phyloP scores from a whole-genome alignment of 208 protist genomes.

The Blechomonas ayalai region DNA sequence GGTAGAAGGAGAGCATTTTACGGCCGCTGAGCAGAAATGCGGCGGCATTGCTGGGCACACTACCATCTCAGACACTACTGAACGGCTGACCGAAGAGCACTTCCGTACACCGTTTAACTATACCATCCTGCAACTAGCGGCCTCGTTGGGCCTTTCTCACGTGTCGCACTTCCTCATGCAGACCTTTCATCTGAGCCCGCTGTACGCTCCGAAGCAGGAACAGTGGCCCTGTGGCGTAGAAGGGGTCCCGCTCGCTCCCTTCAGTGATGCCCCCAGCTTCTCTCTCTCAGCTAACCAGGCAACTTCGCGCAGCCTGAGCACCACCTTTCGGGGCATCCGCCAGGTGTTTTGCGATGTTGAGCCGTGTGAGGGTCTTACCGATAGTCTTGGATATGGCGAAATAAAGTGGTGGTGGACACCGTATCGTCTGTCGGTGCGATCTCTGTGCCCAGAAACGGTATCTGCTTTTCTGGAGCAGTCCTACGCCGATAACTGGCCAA shows the following conservation, averaged over 20 bases:
- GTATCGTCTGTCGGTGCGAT: slow-evolving; percentile 42
- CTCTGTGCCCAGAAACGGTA: slow-evolving; percentile 3
- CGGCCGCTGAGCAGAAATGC: not conserved
- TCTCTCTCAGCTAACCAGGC: not conserved
- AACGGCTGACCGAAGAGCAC: slow-evolving; percentile 25
- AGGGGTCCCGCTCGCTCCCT: not conserved
- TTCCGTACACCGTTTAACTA: slow-evolving; percentile 59
- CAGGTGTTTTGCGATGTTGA: no score
- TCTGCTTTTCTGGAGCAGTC: slow-evolving; percentile 1
- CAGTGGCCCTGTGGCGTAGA: not conserved
- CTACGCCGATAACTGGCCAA: slow-evolving; percentile 4
- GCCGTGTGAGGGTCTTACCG: no score
- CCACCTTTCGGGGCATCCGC: no score
- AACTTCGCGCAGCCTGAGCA: no score
- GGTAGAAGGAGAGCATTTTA: not conserved
- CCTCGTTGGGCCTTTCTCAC: slow-evolving; percentile 31
- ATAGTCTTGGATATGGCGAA: not conserved
- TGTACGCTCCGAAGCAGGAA: slow-evolving; percentile 21
- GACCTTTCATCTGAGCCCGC: slow-evolving; percentile 38
- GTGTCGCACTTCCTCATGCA: slow-evolving; percentile 45
- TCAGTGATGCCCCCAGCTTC: not conserved
- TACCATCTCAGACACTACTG: slow-evolving; percentile 2
- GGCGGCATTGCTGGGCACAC: not conserved
- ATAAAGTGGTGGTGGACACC: slow-evolving; percentile 35
- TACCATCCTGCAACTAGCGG: slow-evolving; percentile 59